Evolutionary conservation across 805 yeast genomes (phyloP), one percentile per base, ranked within the genome.

Genomic region (Kodamaea nitidulidarum): DNA sequence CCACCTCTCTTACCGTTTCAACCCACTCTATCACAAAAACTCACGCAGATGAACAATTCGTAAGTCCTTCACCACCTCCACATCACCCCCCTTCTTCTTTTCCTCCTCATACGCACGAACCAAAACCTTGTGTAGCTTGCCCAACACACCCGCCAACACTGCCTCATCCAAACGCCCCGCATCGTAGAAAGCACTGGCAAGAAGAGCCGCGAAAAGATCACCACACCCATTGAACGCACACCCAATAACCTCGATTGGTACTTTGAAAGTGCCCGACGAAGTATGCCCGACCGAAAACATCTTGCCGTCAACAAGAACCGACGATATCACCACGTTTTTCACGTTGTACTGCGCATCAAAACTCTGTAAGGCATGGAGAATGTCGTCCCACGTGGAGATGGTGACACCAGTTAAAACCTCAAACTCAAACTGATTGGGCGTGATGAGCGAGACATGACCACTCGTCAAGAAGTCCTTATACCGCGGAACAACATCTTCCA

Each of bases 361-460:
- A 11, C 30, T 44, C 0, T 29, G 22, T 3, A 81, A 52, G 2
- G 80, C 70, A 0, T 18, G 15, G 25, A 53, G 51, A 20, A 81
- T 56, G 4, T 68, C 46, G 2, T 36, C 51, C 46, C 73, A 54
- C 40, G 62, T 60, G 0, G 32, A 43, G 8, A 82, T 71, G 37
- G 61, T 61, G 2, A 61, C 50, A 1, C 67, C 81, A 9, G 79
- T 73, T 33, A 84, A 60, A 0, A 70, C 53, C 50, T 84, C 90
- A 56, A 84, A 62, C 52, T 84, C 93, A 55, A 84, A 78, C 51
- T 83, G 90, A 53, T 84, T 84, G 1, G 93, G 91, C 0, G 88
- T 80, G 2, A 76, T 72, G 26, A 82, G 49, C 30, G 68, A 66
- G 1, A 84, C 71, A 15, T 48, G 41, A 2, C 73, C 74, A 4